Base-by-base conservation (phyloP, 2,329 filamentous ascomycete genomes). In the Amesomyces nigricolor region DNA sequence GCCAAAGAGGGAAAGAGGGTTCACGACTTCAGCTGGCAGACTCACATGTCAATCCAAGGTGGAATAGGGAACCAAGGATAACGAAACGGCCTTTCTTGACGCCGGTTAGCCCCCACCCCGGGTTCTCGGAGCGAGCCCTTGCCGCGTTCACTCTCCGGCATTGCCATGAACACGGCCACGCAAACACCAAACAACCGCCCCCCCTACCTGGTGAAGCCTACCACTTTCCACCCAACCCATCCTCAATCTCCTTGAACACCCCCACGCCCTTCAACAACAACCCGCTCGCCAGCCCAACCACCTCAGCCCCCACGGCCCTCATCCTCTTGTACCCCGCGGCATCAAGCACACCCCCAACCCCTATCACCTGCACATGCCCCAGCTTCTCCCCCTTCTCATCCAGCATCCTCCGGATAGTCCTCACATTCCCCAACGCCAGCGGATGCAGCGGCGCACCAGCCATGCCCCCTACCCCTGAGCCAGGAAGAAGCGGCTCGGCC, bases 371-470 rank as follows among this genome's bases (percentile, higher is more conserved):
- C 22, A 91, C 73, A n/a, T 77, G 72, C 9, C 68, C 68, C 47
- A 89, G 68, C 38, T 62, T 61, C 0, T 53, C 68, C 56, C n/a
- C 30, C 0, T 72, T 64, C 35, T 71, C 68, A 61, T 85, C 80
- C 14, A 91, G 67, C 70, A 87, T 66, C 17, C 66, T 68, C 17
- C 83, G 71, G n/a, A 92, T 75, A 1, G 80, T 85, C n/a, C 74
- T 75, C 32, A 91, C 88, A 63, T 91, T 92, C 0, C 88, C 88
- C 30, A 92, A 69, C 0, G 87, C 85, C 0, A 92, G 71, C 0
- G 87, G 83, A 69, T 91, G 88, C 43, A 92, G 70, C 16, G 86
- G 79, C 10, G 85, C 78, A 0, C 88, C 88, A 0, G 86, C 88
- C 71, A 91, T 75, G 0, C 88, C 88, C 0, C 88, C 88, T 3